These are phyloP conservation scores for Pecoramyces ruminantium DNA, from an alignment of 192 early-diverging fungal species.

Conservation along the genomic window DNA sequence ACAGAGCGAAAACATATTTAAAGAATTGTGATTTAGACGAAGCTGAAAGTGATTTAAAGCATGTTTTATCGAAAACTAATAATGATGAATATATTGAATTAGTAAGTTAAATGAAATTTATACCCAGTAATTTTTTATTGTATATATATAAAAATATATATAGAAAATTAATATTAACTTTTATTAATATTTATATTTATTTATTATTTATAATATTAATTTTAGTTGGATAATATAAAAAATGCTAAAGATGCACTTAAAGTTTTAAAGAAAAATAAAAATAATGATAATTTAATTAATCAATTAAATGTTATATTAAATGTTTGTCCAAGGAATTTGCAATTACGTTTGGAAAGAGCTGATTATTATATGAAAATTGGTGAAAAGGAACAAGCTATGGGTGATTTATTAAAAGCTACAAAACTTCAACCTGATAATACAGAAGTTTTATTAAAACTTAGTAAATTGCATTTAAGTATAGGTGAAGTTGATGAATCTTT, in stretches of 20 bases:
- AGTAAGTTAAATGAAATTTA: background rate
- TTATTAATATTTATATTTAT: no score
- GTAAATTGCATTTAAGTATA: constrained; percentile 43
- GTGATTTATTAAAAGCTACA: constrained; percentile 53
- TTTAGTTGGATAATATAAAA: background rate
- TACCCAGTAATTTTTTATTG: background rate
- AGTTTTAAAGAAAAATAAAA: background rate
- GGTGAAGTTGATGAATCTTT: constrained; percentile 57
- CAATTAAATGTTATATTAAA: background rate
- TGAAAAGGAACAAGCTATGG: constrained; percentile 68
- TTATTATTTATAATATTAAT: no score
- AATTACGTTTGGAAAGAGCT: constrained; percentile 45
- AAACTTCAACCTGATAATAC: constrained; percentile 53
- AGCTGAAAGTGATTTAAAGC: background rate
- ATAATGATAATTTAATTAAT: background rate
- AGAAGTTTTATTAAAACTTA: constrained; percentile 39
- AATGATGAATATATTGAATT: background rate
- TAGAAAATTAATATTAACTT: no score
- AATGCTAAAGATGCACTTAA: background rate
- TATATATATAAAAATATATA: no score
- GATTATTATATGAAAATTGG: constrained; percentile 51
- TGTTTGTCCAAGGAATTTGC: background rate
- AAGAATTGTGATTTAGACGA: background rate
- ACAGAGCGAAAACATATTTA: background rate
- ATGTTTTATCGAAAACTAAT: background rate